A percentile compares a stretch with the other conserved stretches of the same genome.
phyloP scores from a whole-genome alignment of 192 early-diverging fungal species.

The Chytriomyces sp. region DNA sequence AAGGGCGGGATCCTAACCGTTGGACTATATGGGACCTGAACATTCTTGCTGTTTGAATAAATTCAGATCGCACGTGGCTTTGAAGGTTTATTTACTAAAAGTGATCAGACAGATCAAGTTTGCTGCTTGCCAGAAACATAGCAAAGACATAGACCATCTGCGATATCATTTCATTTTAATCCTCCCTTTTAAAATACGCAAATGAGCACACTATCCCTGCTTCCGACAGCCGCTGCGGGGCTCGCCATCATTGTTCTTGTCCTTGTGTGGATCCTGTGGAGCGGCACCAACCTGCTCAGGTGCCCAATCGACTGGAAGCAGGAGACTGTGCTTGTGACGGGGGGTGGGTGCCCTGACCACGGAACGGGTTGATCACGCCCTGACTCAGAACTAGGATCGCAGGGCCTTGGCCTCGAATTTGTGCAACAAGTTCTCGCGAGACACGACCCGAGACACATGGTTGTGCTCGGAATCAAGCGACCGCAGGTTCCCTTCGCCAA shows the following conservation, averaged over 20 bases:
- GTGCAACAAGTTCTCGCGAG: slow-evolving; percentile 46
- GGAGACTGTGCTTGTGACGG: slow-evolving; percentile 67
- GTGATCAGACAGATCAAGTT: too few species aligned
- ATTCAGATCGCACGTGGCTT: too few species aligned
- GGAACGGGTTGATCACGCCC: neutral
- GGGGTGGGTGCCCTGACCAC: slow-evolving; percentile 49
- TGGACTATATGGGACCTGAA: too few species aligned
- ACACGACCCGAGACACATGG: slow-evolving; percentile 44
- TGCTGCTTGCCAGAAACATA: too few species aligned
- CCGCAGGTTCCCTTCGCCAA: neutral
- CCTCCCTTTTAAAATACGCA: neutral
- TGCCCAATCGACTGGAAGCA: slow-evolving; percentile 52
- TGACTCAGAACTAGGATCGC: slow-evolving; percentile 27
- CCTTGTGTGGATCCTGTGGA: neutral
- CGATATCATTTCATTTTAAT: too few species aligned
- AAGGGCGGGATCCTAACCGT: too few species aligned
- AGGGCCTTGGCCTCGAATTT: slow-evolving; percentile 59
- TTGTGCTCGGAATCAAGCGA: slow-evolving; percentile 54
- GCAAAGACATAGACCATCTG: too few species aligned
- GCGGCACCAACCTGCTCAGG: neutral
- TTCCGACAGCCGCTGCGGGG: neutral
- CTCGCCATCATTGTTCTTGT: neutral
- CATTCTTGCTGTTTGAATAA: too few species aligned
- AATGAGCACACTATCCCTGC: neutral
- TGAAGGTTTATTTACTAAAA: too few species aligned